Evolutionary conservation across 208 protist genomes (phyloP).

Genomic region (Herpetomonas tarakana): DNA sequence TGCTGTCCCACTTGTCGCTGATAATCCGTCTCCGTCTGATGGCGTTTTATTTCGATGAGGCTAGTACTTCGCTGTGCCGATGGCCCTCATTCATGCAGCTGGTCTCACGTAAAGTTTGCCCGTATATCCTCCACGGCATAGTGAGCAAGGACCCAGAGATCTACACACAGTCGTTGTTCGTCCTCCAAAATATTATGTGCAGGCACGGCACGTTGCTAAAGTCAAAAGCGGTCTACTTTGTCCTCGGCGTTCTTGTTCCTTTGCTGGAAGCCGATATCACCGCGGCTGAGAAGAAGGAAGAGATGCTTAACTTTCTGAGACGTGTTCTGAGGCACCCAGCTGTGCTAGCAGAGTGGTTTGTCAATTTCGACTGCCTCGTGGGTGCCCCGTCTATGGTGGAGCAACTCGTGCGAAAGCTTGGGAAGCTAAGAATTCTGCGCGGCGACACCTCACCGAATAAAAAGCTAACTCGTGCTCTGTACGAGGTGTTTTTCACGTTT

Average conservation of each 20-base stretch:
- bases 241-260: constrained; percentile 12
- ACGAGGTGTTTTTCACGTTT: neutral
- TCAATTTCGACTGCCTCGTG: constrained; percentile 20
- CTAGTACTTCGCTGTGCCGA: neutral
- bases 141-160: neutral
- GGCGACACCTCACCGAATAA: neutral
- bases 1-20: neutral
- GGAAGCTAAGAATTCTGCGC: constrained; percentile 7
- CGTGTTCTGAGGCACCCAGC: constrained; percentile 5
- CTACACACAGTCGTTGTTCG: neutral
- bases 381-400: constrained; percentile 11
- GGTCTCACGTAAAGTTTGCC: neutral
- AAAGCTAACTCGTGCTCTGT: neutral
- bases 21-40: neutral
- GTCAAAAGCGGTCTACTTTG: constrained; percentile 13
- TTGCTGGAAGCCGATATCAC: constrained; percentile 10
- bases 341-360: constrained; percentile 16
- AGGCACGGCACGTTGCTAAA: constrained; percentile 5
- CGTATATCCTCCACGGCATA: neutral
- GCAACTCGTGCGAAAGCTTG: constrained; percentile 6
- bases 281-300: constrained; percentile 10
- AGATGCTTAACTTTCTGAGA: constrained; percentile 15
- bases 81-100: neutral
- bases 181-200: constrained; percentile 1
- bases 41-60: neutral